Base-by-base conservation (phyloP, 371 early-diverging fungal genomes). In the Circinella minor region DNA sequence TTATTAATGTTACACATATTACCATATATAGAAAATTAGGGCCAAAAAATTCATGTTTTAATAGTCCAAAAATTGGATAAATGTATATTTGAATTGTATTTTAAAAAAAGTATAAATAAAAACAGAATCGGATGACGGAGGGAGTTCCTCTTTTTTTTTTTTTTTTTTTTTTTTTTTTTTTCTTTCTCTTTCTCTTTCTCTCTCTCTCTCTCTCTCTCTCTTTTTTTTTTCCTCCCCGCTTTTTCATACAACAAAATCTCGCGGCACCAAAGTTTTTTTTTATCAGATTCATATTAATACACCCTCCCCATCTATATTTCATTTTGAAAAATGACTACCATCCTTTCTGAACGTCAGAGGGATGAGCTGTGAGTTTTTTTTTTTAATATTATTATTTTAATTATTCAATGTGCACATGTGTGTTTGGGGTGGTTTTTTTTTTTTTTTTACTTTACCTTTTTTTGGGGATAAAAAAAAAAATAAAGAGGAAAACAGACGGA, bases 291-390 rank as follows among this genome's bases (percentile, higher is more conserved):
- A 43, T 43, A 6, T 43, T 43, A 27, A 47, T 15, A 47, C 47
- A 55, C 55, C 34, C 64, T 64, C 27, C 48, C 43, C 34, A 18
- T 66, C 47, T 11, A 4, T 59, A n/a, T 47, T 36, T 65, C 20
- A 34, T 51, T 51, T 5, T 5, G 15, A 51, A n/a, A 34, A 47
- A 86, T 86, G 83, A 80, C 83, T 27, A 82, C 86, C 65, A 81
- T 90, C 36, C 86, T 92, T 68, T 89, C 88, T 70, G 89, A 90
- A 66, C 85, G 92, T 73, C 91, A 92, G 83, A 86, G 88, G 72
- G 89, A 90, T 68, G 92, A 92, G 77, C 84, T 92, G 89, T 90
- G 88, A 84, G 83, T 85, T 39, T 64, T 27, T 36, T 48, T 10
- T 36, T 48, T 18, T n/a, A n/a, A 37, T 59, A 46, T 13, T 51